phyloP scores from a whole-genome alignment of 495 filamentous ascomycete species.

The Usnea hakonensis region DNA sequence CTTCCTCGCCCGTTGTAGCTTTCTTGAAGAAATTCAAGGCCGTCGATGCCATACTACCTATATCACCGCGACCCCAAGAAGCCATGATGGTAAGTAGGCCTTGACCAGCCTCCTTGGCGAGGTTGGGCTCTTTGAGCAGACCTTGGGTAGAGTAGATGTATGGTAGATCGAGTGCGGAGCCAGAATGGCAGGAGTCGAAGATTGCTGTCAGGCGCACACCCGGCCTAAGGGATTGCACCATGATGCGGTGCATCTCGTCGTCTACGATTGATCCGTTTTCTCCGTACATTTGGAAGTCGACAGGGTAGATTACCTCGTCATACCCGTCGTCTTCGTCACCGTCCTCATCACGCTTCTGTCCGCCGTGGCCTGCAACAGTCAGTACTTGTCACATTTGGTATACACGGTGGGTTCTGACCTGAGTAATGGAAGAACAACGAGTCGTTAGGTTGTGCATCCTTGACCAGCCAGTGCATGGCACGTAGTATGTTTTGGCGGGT shows the following conservation, averaged over 20 bases:
- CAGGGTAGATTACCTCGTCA: conserved; percentile 96
- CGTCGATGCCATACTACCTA: conserved; percentile 71
- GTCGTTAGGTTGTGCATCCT: conserved; percentile 88
- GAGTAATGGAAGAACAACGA: conserved; percentile 99
- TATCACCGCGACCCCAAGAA: conserved; percentile 82
- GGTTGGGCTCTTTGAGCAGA: conserved; percentile 94
- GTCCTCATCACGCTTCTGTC: conserved; percentile 92
- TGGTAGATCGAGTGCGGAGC: conserved; percentile 89
- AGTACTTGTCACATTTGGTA: background rate
- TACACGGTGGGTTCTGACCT: conserved; percentile 45
- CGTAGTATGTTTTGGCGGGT: conserved; percentile 93
- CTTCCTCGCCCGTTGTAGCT: conserved; percentile 75
- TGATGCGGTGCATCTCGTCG: conserved; percentile 97
- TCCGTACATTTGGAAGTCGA: conserved; percentile 91
- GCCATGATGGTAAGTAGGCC: conserved; percentile 84
- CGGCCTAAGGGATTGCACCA: conserved; percentile 73
- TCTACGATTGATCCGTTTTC: conserved; percentile 89
- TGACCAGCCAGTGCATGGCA: conserved; percentile 98
- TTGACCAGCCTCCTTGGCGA: conserved; percentile 95
- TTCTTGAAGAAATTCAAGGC: conserved; percentile 90
- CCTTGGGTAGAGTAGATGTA: conserved; percentile 96
- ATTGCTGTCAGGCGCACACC: conserved; percentile 93
- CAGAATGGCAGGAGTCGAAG: conserved; percentile 99
- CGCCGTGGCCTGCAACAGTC: conserved; percentile 66
- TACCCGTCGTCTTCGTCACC: conserved; percentile 94